Percentiles rank a stretch among this genome's conserved stretches.
Conservation (phyloP, 2,329 filamentous ascomycete species). For the Colletotrichum brevisporum region DNA sequence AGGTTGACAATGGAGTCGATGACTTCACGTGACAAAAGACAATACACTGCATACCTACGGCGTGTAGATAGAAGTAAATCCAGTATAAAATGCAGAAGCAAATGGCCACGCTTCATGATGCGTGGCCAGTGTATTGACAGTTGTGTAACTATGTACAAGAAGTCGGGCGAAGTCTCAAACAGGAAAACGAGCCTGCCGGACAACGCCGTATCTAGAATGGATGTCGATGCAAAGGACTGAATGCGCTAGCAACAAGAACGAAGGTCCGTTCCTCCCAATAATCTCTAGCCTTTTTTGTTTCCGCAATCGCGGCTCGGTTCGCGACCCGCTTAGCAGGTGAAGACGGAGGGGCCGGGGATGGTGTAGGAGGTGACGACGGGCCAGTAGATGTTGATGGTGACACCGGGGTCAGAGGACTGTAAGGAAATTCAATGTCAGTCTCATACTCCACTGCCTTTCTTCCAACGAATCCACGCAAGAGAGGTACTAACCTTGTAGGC, state of each 20-base stretch:
- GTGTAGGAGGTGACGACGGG: slow-evolving; percentile 45
- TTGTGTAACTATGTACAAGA: slow-evolving; percentile 22
- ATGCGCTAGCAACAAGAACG: neutral
- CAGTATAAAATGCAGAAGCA: neutral
- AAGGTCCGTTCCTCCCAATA: neutral
- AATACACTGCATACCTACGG: too few relatives aligned
- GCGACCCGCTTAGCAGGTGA: slow-evolving; percentile 41
- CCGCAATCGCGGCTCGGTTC: neutral
- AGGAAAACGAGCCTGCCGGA: neutral
- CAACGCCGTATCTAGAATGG: neutral
- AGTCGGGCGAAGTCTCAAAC: neutral
- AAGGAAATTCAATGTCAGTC: slow-evolving; percentile 9
- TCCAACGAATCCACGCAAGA: neutral
- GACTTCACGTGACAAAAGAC: too few relatives aligned
- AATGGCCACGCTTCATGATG: neutral
- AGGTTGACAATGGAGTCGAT: too few relatives aligned
- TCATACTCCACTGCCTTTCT: neutral
- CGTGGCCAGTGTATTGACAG: slow-evolving; percentile 16
- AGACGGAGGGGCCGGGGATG: slow-evolving; percentile 44
- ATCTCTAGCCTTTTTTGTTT: neutral
- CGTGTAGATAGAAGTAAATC: too few relatives aligned
- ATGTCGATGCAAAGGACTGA: neutral
- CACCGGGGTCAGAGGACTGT: slow-evolving; percentile 45
- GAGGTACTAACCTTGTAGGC: slow-evolving; percentile 43
- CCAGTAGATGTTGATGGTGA: slow-evolving; percentile 47